These are phyloP conservation scores for Aspergillus asperescens DNA, from an alignment of 495 filamentous ascomycete genomes.

Conservation along the genomic window DNA sequence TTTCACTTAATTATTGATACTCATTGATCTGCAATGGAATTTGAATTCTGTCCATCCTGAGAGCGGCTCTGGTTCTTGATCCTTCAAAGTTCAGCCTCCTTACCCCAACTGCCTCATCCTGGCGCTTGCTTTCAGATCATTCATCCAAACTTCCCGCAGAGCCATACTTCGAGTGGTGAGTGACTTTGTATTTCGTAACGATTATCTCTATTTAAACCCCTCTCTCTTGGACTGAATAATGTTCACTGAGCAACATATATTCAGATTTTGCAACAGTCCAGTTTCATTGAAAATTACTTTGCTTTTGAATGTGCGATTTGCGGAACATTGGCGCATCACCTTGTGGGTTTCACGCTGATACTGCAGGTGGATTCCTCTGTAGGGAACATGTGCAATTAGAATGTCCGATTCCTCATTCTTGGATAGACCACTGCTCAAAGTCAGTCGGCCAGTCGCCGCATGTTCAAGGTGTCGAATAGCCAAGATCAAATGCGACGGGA, in stretches of 20 bases:
- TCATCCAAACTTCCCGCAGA: not conserved
- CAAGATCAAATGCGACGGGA: slow-evolving; percentile 95
- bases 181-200: not conserved
- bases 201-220: not conserved
- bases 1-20: not conserved
- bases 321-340: not conserved
- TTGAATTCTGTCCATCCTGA: slow-evolving; percentile 3
- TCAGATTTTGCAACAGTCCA: not conserved
- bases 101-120: not conserved
- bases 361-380: not conserved
- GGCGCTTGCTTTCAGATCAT: not conserved
- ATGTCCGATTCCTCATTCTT: slow-evolving; percentile 37
- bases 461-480: slow-evolving; percentile 88
- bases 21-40: slow-evolving; percentile 8
- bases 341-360: not conserved
- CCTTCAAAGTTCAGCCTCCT: not conserved
- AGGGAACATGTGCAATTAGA: slow-evolving; percentile 20
- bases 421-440: slow-evolving; percentile 77
- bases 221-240: not conserved
- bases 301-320: not conserved
- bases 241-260: not conserved
- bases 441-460: slow-evolving; percentile 86
- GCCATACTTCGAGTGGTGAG: not conserved
- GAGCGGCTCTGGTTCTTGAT: slow-evolving; percentile 12
- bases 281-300: not conserved